Conservation (phyloP, 2,329 filamentous ascomycete species). For the Talaromyces sp. region DNA sequence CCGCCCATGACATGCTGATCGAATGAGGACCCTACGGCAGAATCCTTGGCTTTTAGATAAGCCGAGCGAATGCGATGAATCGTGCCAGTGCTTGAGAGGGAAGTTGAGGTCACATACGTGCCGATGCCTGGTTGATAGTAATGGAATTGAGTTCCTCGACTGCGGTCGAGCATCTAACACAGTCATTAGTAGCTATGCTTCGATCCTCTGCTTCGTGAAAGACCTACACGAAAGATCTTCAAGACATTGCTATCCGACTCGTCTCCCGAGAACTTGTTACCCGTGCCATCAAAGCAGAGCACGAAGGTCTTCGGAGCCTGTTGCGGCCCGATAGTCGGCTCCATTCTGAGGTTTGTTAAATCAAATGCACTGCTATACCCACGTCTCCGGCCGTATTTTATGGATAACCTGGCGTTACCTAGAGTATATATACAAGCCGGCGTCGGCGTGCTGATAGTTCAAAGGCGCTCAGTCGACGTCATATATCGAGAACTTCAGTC, state of each 20-base stretch:
- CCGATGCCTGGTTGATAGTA: slow-evolving; percentile 46
- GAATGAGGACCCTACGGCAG: slow-evolving; percentile 74
- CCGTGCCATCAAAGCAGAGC: slow-evolving; percentile 45
- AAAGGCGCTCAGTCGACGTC: neutral
- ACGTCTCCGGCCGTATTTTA: neutral
- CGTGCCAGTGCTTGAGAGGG: slow-evolving; percentile 33
- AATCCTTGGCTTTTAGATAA: slow-evolving; percentile 53
- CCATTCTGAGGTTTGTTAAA: slow-evolving; percentile 18
- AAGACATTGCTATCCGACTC: slow-evolving; percentile 47
- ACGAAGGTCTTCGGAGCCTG: slow-evolving; percentile 37
- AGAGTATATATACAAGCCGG: neutral
- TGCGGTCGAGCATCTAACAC: slow-evolving; percentile 40
- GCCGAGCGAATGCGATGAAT: slow-evolving; percentile 53
- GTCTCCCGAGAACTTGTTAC: slow-evolving; percentile 44
- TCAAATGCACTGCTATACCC: neutral
- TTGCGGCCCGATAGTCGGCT: slow-evolving; percentile 22
- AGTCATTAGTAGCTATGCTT: neutral
- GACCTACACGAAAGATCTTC: slow-evolving; percentile 43
- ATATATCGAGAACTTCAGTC: neutral
- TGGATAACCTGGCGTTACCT: neutral
- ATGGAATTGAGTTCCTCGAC: slow-evolving; percentile 38
- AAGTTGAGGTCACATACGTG: slow-evolving; percentile 41
- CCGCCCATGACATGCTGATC: slow-evolving; percentile 79
- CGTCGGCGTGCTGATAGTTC: neutral
- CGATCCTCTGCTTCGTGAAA: neutral